A percentile compares a stretch with the other conserved stretches of the same genome.
phyloP scores from a whole-genome alignment of 306 rosid species.

The Citrullus amarus region DNA sequence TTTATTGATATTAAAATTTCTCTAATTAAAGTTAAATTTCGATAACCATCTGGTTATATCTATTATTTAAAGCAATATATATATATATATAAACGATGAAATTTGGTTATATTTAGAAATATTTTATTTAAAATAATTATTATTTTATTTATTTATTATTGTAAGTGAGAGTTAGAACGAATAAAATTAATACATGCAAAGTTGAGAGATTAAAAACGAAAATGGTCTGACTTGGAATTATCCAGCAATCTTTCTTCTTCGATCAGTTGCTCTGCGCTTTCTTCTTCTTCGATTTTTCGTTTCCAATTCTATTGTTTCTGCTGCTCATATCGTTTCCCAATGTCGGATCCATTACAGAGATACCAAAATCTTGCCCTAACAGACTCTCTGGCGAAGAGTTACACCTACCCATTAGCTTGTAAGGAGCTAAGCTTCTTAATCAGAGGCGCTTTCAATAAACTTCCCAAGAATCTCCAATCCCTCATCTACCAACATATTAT shows the following conservation, averaged over 20 bases:
- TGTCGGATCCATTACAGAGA: conserved; percentile 39
- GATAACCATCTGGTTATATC: no score
- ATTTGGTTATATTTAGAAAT: no score
- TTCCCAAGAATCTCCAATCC: conserved; percentile 61
- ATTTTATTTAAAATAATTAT: no score
- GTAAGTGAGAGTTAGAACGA: no score
- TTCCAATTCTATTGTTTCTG: neutral
- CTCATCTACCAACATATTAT: conserved; percentile 51
- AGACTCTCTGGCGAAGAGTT: conserved; percentile 28
- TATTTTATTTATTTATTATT: no score
- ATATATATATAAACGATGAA: no score
- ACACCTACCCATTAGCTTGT: conserved; percentile 56
- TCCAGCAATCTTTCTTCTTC: neutral
- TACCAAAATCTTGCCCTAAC: conserved; percentile 37
- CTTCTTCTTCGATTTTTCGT: neutral
- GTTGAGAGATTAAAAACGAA: neutral
- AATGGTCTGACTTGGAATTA: neutral
- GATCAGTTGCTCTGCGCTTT: neutral
- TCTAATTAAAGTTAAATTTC: no score
- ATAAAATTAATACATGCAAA: no score
- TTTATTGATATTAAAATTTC: no score
- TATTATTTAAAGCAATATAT: no score
- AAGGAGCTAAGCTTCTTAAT: conserved; percentile 62
- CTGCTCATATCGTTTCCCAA: neutral
- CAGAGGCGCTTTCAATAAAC: conserved; percentile 32